phyloP scores from a whole-genome alignment of 208 protist genomes.

The Tritrichomonas foetus region DNA sequence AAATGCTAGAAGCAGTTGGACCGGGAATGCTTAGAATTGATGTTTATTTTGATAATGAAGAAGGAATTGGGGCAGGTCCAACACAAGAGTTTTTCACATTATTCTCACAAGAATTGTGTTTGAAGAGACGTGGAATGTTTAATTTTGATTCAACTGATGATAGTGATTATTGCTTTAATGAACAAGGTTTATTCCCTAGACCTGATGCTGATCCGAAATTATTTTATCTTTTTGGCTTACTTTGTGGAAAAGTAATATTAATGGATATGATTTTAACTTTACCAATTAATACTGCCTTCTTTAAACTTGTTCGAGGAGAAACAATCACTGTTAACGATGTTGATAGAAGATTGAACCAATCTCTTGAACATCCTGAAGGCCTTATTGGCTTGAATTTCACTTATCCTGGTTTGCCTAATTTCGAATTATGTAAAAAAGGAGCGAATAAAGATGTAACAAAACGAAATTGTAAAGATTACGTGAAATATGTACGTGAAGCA shows the following conservation, averaged over 20 bases:
- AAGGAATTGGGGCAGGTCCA: neutral
- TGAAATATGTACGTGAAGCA: neutral
- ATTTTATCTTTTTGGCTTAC: neutral
- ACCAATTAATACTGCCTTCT: neutral
- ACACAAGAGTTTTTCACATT: neutral
- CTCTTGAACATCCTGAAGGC: neutral
- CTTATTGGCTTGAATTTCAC: neutral
- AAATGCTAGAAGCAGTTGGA: neutral
- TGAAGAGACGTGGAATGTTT: neutral
- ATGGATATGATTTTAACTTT: neutral
- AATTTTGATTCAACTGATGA: too few species aligned
- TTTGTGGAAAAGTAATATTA: neutral
- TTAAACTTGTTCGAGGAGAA: neutral
- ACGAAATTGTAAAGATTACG: neutral
- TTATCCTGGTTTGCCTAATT: conserved; percentile 12
- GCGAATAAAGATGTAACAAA: neutral
- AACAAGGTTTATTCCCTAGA: neutral
- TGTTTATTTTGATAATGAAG: neutral
- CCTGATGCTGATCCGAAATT: neutral
- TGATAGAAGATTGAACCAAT: neutral
- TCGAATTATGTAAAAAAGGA: neutral
- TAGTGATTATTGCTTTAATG: neutral
- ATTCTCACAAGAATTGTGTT: neutral
- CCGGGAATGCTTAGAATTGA: neutral
- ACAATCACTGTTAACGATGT: neutral